Conservation (phyloP, 2,329 filamentous ascomycete genomes). For the Botrytis elliptica region DNA sequence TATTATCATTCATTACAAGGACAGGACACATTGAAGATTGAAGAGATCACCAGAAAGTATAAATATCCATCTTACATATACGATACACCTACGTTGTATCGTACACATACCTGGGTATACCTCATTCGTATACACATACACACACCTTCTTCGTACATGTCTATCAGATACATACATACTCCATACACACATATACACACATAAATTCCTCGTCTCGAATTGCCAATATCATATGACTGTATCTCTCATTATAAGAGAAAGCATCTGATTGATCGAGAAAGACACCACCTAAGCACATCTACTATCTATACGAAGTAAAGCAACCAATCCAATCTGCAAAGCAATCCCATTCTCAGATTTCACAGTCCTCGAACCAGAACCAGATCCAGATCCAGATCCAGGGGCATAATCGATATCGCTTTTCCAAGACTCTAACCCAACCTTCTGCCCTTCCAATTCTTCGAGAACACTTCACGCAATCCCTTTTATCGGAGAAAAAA, state of each 20-base stretch:
- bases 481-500: background rate
- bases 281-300: background rate
- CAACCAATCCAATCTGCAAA: background rate
- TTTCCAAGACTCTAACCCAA: background rate
- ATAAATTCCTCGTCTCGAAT: background rate
- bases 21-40: background rate
- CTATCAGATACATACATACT: too few species aligned
- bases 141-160: background rate
- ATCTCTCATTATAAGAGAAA: background rate
- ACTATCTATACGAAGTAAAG: background rate
- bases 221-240: background rate
- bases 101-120: background rate
- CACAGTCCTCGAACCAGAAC: background rate
- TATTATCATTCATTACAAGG: background rate
- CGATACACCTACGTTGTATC: too few species aligned
- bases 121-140: background rate
- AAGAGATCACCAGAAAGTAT: background rate
- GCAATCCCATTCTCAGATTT: background rate
- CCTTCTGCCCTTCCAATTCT: background rate
- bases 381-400: background rate
- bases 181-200: background rate
- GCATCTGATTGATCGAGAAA: background rate
- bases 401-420: background rate
- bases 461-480: constrained; percentile 4
- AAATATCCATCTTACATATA: background rate